Evolutionary conservation across 805 yeast species (phyloP), one percentile per base, ranked within the genome.

Genomic region (Diddensiella caesifluorescens): DNA sequence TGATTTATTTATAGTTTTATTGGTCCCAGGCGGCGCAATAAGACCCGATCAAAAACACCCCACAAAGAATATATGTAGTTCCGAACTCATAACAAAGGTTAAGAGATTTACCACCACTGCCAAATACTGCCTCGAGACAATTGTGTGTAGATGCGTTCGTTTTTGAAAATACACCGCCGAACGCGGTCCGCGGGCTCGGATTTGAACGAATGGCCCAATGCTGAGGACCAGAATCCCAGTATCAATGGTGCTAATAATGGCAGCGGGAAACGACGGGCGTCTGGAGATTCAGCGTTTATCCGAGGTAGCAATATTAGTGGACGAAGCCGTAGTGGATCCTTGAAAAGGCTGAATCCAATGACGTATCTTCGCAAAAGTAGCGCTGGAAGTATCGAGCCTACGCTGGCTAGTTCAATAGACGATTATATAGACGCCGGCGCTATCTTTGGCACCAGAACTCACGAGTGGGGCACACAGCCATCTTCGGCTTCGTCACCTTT

Each of bases 381-480:
- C 21, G 40, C 27, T 3, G 41, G 62, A 7, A 38, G 51, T 13
- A 54, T 53, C 34, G 25, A 35, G 15, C 18, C 22, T 15, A 15
- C 26, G 12, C 7, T 9, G 7, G 12, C 12, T 12, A 23, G 12
- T 23, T 42, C 52, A 1, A 31, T 45, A 2, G 49, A 47, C 16
- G 54, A 51, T 3, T 53, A 50, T 38, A 49, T 32, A 38, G 53
- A 37, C 22, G 59, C 47, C 18, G 60, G 49, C 37, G 54, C 46
- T 22, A 72, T 72, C 5, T 62, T 60, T 25, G 77, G 77, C 5
- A 73, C 76, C 10, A 56, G 74, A 23, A 68, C 70, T 9, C 76
- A 72, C 48, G 71, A 70, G 31, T 73, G 77, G 77, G 75, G 75
- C 0, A 33, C 32, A 9, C 32, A 29, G 15, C n/a, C n/a, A n/a